These are phyloP conservation scores for Thamnidium elegans DNA, from an alignment of 192 early-diverging fungal species.

Conservation along the genomic window DNA sequence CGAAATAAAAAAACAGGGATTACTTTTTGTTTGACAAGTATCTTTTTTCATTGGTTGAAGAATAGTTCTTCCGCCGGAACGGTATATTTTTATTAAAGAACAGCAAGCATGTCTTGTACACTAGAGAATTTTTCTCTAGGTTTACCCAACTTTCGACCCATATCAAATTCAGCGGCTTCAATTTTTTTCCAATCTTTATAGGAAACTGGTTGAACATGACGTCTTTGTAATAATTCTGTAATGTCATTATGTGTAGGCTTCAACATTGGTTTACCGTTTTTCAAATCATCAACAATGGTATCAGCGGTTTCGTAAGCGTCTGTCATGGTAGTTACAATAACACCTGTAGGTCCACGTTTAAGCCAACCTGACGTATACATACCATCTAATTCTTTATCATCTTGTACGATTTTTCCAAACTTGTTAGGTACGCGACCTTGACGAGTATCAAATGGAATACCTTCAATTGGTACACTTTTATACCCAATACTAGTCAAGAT, in stretches of 20 bases:
- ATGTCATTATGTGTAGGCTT: slow-evolving; percentile 32
- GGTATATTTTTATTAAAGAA: slow-evolving; percentile 4
- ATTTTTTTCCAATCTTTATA: slow-evolving; percentile 83
- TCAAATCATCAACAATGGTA: slow-evolving; percentile 62
- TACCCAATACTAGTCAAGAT: slow-evolving; percentile 88
- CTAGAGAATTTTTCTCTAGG: slow-evolving; percentile 77
- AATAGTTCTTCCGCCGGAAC: no score
- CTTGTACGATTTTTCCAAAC: slow-evolving; percentile 56
- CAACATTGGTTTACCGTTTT: slow-evolving; percentile 43
- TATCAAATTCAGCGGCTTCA: slow-evolving; percentile 68
- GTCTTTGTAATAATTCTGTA: slow-evolving; percentile 33
- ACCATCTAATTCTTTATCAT: slow-evolving; percentile 44
- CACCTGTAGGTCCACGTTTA: slow-evolving; percentile 91
- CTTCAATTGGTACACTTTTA: slow-evolving; percentile 62
- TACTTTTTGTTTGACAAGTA: no score
- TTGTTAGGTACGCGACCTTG: slow-evolving; percentile 75
- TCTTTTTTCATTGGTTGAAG: no score
- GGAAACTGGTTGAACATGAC: slow-evolving; percentile 49
- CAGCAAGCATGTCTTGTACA: slow-evolving; percentile 59
- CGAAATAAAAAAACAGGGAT: no score
- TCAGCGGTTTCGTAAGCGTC: slow-evolving; percentile 91
- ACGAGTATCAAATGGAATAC: slow-evolving; percentile 73
- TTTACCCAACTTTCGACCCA: slow-evolving; percentile 65
- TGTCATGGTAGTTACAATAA: slow-evolving; percentile 92
- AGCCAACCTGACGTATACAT: slow-evolving; percentile 93